These are phyloP conservation scores for Medicago truncatula DNA, from an alignment of 306 rosid species.

Conservation along the genomic window DNA sequence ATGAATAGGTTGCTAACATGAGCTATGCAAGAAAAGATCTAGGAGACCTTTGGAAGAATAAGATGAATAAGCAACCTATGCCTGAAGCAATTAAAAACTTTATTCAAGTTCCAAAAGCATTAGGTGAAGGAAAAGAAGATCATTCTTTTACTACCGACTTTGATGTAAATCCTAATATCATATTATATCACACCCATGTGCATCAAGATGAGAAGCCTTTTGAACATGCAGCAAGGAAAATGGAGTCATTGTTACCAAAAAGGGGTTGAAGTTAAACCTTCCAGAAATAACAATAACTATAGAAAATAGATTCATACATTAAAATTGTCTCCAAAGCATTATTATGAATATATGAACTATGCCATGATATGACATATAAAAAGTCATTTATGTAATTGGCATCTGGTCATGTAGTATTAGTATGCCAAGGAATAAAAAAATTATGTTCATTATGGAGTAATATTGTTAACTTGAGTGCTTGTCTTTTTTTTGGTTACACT, in stretches of 20 bases:
- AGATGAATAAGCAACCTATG: slow-evolving; percentile 67
- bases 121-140: slow-evolving; percentile 33
- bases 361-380: too few species aligned
- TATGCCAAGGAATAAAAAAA: too few species aligned
- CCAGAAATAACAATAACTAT: neutral
- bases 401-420: too few species aligned
- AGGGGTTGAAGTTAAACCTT: neutral
- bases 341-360: too few species aligned
- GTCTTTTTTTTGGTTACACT: too few species aligned
- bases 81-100: slow-evolving; percentile 64
- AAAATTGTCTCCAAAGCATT: neutral
- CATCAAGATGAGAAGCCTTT: neutral
- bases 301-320: neutral
- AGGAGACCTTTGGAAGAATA: slow-evolving; percentile 60
- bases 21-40: slow-evolving; percentile 60
- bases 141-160: slow-evolving; percentile 51
- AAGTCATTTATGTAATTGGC: too few species aligned
- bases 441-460: too few species aligned
- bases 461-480: too few species aligned
- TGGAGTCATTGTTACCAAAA: neutral
- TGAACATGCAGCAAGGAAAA: neutral
- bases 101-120: slow-evolving; percentile 36
- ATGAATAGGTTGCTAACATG: slow-evolving; percentile 41
- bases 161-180: slow-evolving; percentile 49
- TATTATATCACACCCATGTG: slow-evolving; percentile 57